These are phyloP conservation scores for Lachancea fermentati DNA, from an alignment of 805 yeast species.

Conservation along the genomic window DNA sequence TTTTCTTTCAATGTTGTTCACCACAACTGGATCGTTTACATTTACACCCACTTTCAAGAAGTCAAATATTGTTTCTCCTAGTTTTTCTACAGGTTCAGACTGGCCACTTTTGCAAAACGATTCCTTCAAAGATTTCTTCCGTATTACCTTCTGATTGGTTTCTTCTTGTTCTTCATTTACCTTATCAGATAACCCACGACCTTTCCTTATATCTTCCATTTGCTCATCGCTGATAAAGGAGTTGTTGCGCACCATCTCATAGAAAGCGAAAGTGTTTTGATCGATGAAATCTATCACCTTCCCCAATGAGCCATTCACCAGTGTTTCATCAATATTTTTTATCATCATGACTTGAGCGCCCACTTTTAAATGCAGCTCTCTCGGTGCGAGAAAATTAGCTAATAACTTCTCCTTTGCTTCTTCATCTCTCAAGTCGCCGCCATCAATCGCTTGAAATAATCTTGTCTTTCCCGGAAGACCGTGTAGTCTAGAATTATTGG, in stretches of 20 bases:
- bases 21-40: slow-evolving; percentile 24
- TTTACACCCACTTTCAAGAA: slow-evolving; percentile 34
- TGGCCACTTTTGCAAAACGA: slow-evolving; percentile 16
- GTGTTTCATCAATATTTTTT: slow-evolving; percentile 63
- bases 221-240: slow-evolving; percentile 23
- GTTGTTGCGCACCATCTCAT: slow-evolving; percentile 22
- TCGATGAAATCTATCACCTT: slow-evolving; percentile 56
- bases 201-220: slow-evolving; percentile 9
- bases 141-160: slow-evolving; percentile 15
- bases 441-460: slow-evolving; percentile 47
- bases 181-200: slow-evolving; percentile 17
- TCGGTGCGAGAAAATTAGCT: slow-evolving; percentile 59
- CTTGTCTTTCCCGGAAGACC: slow-evolving; percentile 41
- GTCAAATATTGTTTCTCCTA: slow-evolving; percentile 46
- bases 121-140: slow-evolving; percentile 18
- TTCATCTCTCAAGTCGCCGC: slow-evolving; percentile 42
- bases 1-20: slow-evolving; percentile 42
- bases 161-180: slow-evolving; percentile 18
- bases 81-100: slow-evolving; percentile 10
- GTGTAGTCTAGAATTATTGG: slow-evolving; percentile 48
- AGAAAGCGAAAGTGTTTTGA: slow-evolving; percentile 43
- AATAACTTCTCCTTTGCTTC: slow-evolving; percentile 41
- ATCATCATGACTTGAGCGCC: slow-evolving; percentile 83
- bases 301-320: slow-evolving; percentile 77
- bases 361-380: slow-evolving; percentile 48